phyloP scores from a whole-genome alignment of 2,329 filamentous ascomycete genomes.

The Dactylellina cionopaga region DNA sequence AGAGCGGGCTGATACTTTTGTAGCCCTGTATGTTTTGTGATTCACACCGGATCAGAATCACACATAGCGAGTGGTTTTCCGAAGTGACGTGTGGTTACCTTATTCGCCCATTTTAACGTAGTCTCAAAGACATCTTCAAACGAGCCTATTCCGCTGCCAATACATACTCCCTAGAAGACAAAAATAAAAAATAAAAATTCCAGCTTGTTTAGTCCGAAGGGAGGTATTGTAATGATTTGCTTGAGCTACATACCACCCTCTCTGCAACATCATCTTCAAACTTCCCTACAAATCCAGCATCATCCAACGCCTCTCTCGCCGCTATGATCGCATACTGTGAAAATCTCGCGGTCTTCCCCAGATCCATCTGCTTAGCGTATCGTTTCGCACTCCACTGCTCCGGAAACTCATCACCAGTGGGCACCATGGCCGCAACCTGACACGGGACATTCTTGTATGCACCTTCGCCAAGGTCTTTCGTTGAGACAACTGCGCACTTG shows the following conservation, averaged over 20 bases:
- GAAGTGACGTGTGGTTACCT: constrained; percentile 65
- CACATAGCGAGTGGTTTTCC: not conserved
- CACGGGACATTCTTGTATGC: constrained; percentile 75
- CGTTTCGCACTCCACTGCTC: constrained; percentile 53
- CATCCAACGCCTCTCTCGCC: constrained; percentile 82
- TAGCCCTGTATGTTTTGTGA: constrained; percentile 72
- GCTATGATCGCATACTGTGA: constrained; percentile 91
- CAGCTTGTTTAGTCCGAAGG: too few relatives aligned
- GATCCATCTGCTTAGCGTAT: constrained; percentile 64
- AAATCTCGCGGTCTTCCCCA: constrained; percentile 87
- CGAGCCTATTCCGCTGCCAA: constrained; percentile 95
- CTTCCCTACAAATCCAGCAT: constrained; percentile 76
- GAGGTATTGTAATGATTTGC: not conserved
- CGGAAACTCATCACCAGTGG: constrained; percentile 63
- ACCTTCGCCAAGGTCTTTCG: constrained; percentile 69
- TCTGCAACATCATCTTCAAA: constrained; percentile 72
- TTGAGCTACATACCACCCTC: constrained; percentile 71
- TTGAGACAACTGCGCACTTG: constrained; percentile 80
- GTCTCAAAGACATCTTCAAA: constrained; percentile 89
- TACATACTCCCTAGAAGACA: constrained; percentile 74
- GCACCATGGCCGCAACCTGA: constrained; percentile 84
- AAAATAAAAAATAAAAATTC: not conserved
- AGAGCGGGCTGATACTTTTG: constrained; percentile 89
- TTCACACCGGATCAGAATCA: not conserved
- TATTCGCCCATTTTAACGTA: constrained; percentile 77